Evolutionary conservation across 1,284 basidiomycete genomes (phyloP).

Genomic region (Sporisorium reilianum): DNA sequence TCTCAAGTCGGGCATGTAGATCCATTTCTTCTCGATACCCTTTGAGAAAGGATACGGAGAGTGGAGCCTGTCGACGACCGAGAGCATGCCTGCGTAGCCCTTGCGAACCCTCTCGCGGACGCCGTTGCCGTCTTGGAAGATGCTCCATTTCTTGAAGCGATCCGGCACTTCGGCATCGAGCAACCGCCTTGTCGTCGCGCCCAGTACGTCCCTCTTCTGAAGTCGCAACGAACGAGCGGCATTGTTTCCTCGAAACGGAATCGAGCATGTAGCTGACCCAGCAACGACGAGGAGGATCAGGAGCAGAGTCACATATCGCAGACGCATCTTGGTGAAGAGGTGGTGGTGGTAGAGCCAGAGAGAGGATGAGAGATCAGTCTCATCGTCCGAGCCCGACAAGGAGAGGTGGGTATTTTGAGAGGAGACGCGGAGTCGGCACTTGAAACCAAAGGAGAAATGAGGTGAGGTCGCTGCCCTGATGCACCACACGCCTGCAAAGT

Average conservation of each 20-base stretch:
- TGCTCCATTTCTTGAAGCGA: constrained; percentile 13
- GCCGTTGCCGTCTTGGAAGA: constrained; percentile 32
- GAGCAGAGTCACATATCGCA: background rate
- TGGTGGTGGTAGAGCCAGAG: background rate
- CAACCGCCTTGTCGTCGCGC: background rate
- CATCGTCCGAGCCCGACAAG: background rate
- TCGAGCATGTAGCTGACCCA: background rate
- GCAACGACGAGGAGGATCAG: background rate
- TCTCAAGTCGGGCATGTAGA: constrained; percentile 33
- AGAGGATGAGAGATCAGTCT: background rate
- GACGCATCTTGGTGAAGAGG: constrained; percentile 6
- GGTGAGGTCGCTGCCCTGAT: too few relatives aligned
- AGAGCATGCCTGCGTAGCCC: constrained; percentile 9
- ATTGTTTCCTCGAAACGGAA: background rate
- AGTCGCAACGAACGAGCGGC: background rate
- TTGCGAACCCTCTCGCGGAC: constrained; percentile 28
- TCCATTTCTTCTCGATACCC: constrained; percentile 26
- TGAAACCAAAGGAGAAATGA: background rate
- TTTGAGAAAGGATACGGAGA: constrained; percentile 14
- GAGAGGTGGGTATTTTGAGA: background rate
- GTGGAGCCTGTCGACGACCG: constrained; percentile 14
- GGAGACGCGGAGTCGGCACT: background rate
- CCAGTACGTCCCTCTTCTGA: background rate
- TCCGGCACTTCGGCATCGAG: constrained; percentile 24
- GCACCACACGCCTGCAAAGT: background rate